Base-by-base conservation (phyloP, 257 asterid genomes). In the Solanum medicagineum region DNA sequence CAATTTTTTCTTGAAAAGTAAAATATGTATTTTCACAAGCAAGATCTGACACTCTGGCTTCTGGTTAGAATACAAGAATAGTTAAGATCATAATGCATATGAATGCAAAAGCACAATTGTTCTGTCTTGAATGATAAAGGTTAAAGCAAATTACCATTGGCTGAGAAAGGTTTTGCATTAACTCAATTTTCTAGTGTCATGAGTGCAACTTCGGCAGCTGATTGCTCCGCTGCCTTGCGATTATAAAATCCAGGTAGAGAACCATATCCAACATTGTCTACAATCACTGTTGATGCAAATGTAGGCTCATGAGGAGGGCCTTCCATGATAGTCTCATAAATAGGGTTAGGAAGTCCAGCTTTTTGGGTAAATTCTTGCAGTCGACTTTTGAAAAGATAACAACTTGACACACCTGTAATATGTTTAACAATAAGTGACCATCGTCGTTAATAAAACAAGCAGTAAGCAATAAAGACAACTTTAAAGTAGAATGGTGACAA, bases 151-250 rank as follows among this genome's bases (percentile, higher is more conserved):
- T 86, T 93, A 96, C 99, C 97, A 95, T 95, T 62, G 95, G 98
- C 88, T 89, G 94, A 85, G 97, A 81, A 87, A 92, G 92, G 57
- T 87, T 91, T 86, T 84, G 84, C 86, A 51, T 77, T 66, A 89
- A 91, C 32, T 60, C 89, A 12, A 49, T 87, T 89, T 71, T 89
- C 87, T 19, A 96, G 92, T 86, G 91, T 91, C 84, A 91, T 20
- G 32, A 96, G 97, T 87, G 99, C 99, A 77, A 95, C 97, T 92
- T 96, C 99, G 59, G 98, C 99, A 84, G 99, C 98, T n/a, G 99
- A 96, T 87, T 96, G 99, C 89, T 96, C 99, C 2, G 99, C 98
- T 26, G 98, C 95, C 89, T 96, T 96, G 84, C 99, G 97, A 85
- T 94, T 94, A 89, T 88, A 93, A 87, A 96, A 96, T 77, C 98